Evolutionary conservation across 2,329 filamentous ascomycete genomes (phyloP), one percentile per base, ranked within the genome.

Genomic region (Parastagonospora nodorum): DNA sequence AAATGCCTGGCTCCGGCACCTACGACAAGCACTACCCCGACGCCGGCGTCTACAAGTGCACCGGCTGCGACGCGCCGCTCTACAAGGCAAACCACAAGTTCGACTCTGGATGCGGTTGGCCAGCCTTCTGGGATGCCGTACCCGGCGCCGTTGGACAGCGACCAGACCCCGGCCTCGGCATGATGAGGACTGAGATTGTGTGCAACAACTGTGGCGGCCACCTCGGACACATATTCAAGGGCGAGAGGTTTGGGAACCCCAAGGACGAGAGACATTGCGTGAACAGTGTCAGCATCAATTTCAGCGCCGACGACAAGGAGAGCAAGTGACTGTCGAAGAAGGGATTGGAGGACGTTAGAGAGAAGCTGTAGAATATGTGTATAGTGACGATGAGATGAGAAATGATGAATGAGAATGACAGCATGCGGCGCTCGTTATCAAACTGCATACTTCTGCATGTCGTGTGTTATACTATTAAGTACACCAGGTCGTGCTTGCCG

Each of bases 251-350:
- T 68, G 68, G 81, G 8, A 95, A 89, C 16, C 92, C 94, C 5
- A 97, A 92, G 15, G 88, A 99, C 73, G 94, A 99, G 84, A 83
- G 94, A 55, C 94, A 99, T 78, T 99, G 94, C 70, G 94, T 99
- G 51, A 99, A 97, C 72, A 94, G 90, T 68, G 78, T 97, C 45
- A 95, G 90, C 71, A 78, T 97, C 75, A 94, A 86, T 64, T 97
- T 99, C 70, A 82, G 81, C 1, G 81, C 89, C 42, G 87, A 90
- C 56, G 87, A 90, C 58, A 85, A 89, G 51, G 76, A 78, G 28
- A 58, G 56, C 36, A 53, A 61, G 27, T 67, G 61, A 64, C 56
- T 57, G 15, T 30, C 28, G 11, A 16, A 33, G 27, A 14, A 39
- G 10, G 38, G 12, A 28, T 3, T 10, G 9, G 14, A 29, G 8